phyloP scores from a whole-genome alignment of 2,329 filamentous ascomycete genomes.

The Fusarium transvaalense region DNA sequence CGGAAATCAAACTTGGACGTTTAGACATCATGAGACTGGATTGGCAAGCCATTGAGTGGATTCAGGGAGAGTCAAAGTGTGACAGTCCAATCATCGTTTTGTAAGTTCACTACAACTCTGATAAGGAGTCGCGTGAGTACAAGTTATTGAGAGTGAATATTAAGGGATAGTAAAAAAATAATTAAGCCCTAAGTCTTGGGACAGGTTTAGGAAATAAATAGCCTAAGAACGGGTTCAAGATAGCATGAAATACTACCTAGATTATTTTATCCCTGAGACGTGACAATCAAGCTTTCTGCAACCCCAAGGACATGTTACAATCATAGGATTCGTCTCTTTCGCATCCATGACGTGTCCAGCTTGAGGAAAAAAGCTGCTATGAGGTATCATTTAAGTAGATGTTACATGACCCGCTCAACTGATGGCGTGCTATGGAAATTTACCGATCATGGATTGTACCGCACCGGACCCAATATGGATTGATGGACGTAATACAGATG shows the following conservation, averaged over 20 bases:
- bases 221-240: not conserved
- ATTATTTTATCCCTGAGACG: no score
- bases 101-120: not conserved
- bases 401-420: not conserved
- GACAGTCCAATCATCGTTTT: no score
- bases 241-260: no score
- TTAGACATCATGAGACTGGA: not conserved
- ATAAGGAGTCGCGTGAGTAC: not conserved
- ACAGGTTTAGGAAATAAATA: not conserved
- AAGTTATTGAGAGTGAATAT: not conserved
- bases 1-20: not conserved
- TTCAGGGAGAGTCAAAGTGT: not conserved
- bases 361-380: not conserved
- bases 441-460: not conserved
- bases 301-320: not conserved
- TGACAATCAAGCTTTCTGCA: no score
- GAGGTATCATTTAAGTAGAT: not conserved
- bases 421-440: conserved; percentile 6
- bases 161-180: not conserved
- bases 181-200: not conserved
- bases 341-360: not conserved
- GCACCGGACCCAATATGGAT: no score
- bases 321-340: not conserved
- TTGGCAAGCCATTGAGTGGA: not conserved
- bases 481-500: no score